phyloP scores from a whole-genome alignment of 2,329 filamentous ascomycete species.

The Aureobasidium melanogenum region DNA sequence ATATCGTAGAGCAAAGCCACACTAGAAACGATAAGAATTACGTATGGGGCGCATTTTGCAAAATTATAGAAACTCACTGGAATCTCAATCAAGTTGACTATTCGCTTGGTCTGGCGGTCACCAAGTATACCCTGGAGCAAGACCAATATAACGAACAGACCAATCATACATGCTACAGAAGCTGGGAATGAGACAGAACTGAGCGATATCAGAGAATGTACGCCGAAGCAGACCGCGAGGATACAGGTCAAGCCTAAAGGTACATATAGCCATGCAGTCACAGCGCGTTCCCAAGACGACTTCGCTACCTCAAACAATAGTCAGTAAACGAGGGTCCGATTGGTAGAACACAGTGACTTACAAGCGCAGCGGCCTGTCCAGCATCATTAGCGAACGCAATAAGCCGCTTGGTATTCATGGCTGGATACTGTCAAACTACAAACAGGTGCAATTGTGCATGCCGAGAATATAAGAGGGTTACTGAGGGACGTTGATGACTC shows the following conservation, averaged over 20 bases:
- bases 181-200: constrained; percentile 49
- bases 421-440: not conserved
- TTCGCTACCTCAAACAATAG: constrained; percentile 26
- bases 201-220: constrained; percentile 34
- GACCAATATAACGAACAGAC: constrained; percentile 45
- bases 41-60: constrained; percentile 15
- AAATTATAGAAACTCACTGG: constrained; percentile 31
- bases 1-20: constrained; percentile 49
- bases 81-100: constrained; percentile 45
- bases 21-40: constrained; percentile 29
- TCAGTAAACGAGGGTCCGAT: not conserved
- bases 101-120: constrained; percentile 37
- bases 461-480: not conserved
- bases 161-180: constrained; percentile 49
- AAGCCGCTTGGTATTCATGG: not conserved
- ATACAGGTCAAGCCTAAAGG: constrained; percentile 35
- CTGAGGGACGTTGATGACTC: not conserved
- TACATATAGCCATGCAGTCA: constrained; percentile 41
- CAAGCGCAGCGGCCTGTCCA: constrained; percentile 5
- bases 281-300: constrained; percentile 19
- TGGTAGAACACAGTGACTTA: not conserved
- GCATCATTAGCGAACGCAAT: not conserved
- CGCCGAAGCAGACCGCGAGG: constrained; percentile 33
- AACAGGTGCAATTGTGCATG: not conserved
- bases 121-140: constrained; percentile 40